phyloP scores from a whole-genome alignment of 805 yeast genomes.

The Henningerozyma blattae region DNA sequence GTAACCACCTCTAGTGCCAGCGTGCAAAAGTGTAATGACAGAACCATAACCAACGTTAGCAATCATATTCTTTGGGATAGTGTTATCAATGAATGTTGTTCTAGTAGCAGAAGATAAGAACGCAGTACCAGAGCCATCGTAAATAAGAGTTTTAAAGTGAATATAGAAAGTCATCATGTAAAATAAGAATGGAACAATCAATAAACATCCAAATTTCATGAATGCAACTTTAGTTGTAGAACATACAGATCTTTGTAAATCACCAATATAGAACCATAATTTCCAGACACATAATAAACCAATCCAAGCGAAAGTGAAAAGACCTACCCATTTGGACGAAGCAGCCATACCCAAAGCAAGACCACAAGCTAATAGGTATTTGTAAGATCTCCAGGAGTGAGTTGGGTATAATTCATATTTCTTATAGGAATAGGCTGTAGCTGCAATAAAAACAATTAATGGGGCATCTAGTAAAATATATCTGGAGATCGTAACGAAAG shows the following conservation, averaged over 20 bases:
- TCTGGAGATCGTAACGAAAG: slow-evolving; percentile 57
- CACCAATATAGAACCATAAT: slow-evolving; percentile 63
- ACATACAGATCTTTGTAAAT: slow-evolving; percentile 39
- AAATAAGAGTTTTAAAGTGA: slow-evolving; percentile 45
- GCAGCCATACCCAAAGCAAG: slow-evolving; percentile 58
- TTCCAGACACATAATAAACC: slow-evolving; percentile 50
- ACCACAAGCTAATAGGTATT: slow-evolving; percentile 46
- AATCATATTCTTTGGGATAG: slow-evolving; percentile 42
- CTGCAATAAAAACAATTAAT: slow-evolving; percentile 62
- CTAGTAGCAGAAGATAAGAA: slow-evolving; percentile 66
- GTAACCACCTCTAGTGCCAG: slow-evolving; percentile 67
- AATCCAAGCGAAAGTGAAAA: slow-evolving; percentile 67
- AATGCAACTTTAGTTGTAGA: slow-evolving; percentile 37
- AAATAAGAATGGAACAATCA: slow-evolving; percentile 46
- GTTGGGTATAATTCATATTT: slow-evolving; percentile 56
- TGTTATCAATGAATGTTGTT: slow-evolving; percentile 45
- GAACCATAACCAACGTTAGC: slow-evolving; percentile 73
- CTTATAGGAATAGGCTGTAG: slow-evolving; percentile 51
- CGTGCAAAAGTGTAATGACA: slow-evolving; percentile 51
- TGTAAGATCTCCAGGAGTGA: slow-evolving; percentile 44
- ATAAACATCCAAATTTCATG: slow-evolving; percentile 38
- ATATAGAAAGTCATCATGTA: slow-evolving; percentile 51
- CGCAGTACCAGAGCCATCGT: slow-evolving; percentile 59
- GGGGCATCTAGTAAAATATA: slow-evolving; percentile 69
- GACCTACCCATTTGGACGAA: slow-evolving; percentile 74